phyloP scores from a whole-genome alignment of 169 alveolate species.

The Plasmodium relictum region DNA sequence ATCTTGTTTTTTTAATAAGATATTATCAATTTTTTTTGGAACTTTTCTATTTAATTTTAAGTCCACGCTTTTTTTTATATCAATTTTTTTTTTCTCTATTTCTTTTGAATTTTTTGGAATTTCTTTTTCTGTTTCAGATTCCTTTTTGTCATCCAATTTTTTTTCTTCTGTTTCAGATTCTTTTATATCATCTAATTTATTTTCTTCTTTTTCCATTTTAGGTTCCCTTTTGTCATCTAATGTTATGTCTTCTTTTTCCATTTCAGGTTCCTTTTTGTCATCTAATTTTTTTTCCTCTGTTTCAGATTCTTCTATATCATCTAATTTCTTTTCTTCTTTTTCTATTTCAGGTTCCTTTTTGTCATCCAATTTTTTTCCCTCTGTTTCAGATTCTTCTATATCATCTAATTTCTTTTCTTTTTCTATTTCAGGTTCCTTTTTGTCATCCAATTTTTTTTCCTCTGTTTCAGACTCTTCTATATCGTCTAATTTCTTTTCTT shows the following conservation, averaged over 20 bases:
- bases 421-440: constrained; percentile 1
- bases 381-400: background rate
- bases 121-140: constrained; percentile 16
- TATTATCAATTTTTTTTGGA: constrained; percentile 30
- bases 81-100: constrained; percentile 38
- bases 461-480: background rate
- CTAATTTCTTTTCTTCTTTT: background rate
- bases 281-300: constrained; percentile 1
- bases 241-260: background rate
- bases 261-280: constrained; percentile 3
- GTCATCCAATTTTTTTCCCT: background rate
- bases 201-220: background rate
- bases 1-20: constrained; percentile 11
- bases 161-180: background rate
- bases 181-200: background rate
- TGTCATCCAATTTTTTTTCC: background rate
- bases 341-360: background rate
- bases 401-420: background rate
- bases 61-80: constrained; percentile 28
- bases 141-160: background rate
- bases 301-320: background rate
- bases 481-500: constrained; percentile 15
- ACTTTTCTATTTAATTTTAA: constrained; percentile 26
- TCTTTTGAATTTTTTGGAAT: constrained; percentile 11
- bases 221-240: background rate